A percentile compares a stretch with the other conserved stretches of the same genome.
Conservation (phyloP, 176 grass and related monocot genomes). For the Rhynchospora tenuis region DNA sequence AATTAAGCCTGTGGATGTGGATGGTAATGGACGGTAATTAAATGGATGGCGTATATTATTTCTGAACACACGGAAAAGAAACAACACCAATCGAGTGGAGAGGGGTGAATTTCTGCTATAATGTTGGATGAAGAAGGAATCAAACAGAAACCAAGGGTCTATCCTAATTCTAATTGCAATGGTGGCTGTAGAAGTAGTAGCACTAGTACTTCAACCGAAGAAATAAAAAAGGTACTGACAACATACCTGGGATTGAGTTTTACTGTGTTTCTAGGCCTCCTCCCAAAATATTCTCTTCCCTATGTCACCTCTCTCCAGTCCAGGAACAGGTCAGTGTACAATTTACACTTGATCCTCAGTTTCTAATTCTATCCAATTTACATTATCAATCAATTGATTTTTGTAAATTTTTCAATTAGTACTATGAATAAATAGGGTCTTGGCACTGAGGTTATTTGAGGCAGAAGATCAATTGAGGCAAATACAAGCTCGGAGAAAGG, state of each 20-base stretch:
- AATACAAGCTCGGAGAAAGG: slow-evolving; percentile 47
- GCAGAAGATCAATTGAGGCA: slow-evolving; percentile 81
- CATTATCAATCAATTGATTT: not conserved
- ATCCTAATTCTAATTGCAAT: not conserved
- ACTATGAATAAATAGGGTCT: slow-evolving; percentile 21
- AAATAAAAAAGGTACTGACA: not conserved
- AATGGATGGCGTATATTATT: too few relatives aligned
- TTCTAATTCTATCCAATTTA: not conserved
- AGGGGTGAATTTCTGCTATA: not conserved
- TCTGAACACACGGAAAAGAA: not conserved
- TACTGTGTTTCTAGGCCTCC: slow-evolving; percentile 18
- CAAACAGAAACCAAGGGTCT: not conserved
- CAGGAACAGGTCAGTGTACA: slow-evolving; percentile 1
- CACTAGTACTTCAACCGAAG: not conserved
- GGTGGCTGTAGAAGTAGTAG: not conserved
- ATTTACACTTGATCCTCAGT: not conserved
- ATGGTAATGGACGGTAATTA: too few relatives aligned
- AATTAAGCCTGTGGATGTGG: too few relatives aligned
- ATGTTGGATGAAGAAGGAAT: slow-evolving; percentile 4
- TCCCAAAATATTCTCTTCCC: slow-evolving; percentile 7
- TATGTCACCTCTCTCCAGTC: slow-evolving; percentile 36
- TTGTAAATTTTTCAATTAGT: not conserved
- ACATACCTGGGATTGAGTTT: slow-evolving; percentile 14
- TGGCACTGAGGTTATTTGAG: slow-evolving; percentile 58
- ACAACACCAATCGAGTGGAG: not conserved